These are phyloP conservation scores for Zasmidium cellare DNA, from an alignment of 2,329 filamentous ascomycete species.

Conservation along the genomic window DNA sequence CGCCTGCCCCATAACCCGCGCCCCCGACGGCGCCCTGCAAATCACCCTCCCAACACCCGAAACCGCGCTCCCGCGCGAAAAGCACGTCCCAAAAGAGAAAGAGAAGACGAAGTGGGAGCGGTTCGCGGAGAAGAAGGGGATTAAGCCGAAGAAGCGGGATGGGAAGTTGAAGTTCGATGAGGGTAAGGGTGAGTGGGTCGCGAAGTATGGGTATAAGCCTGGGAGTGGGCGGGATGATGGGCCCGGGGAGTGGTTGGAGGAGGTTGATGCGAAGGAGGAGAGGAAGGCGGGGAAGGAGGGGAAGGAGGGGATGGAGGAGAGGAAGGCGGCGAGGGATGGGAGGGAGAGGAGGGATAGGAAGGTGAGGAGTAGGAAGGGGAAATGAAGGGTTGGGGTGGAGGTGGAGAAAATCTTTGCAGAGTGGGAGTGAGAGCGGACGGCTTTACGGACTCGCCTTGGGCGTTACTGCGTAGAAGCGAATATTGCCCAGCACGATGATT, in stretches of 20 bases:
- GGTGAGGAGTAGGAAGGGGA: constrained; percentile 21
- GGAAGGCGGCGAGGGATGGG: constrained; percentile 18
- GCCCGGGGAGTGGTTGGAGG: constrained; percentile 81
- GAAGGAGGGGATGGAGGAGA: constrained; percentile 21
- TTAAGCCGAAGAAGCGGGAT: constrained; percentile 83
- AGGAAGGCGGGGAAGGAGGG: constrained; percentile 44
- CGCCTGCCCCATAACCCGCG: constrained; percentile 76
- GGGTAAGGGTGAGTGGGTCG: constrained; percentile 80
- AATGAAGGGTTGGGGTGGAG: constrained; percentile 12
- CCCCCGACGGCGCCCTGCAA: constrained; percentile 63
- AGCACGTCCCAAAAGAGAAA: constrained; percentile 80
- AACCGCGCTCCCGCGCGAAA: constrained; percentile 82
- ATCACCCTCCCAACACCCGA: constrained; percentile 71
- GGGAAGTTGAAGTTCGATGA: constrained; percentile 83
- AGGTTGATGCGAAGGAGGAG: constrained; percentile 71
- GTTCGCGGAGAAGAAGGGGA: constrained; percentile 96
- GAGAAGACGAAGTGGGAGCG: constrained; percentile 90
- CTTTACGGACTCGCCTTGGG: too few species aligned
- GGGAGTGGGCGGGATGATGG: constrained; percentile 75
- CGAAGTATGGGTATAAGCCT: constrained; percentile 93
- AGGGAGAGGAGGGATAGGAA: constrained; percentile 21
- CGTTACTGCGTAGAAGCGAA: too few species aligned
- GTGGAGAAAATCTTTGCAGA: too few species aligned
- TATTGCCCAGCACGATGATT: too few species aligned
- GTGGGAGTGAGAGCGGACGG: too few species aligned